Evolutionary conservation across 2,329 filamentous ascomycete genomes (phyloP), one percentile per base, ranked within the genome.

Genomic region (Neonectria hederae): DNA sequence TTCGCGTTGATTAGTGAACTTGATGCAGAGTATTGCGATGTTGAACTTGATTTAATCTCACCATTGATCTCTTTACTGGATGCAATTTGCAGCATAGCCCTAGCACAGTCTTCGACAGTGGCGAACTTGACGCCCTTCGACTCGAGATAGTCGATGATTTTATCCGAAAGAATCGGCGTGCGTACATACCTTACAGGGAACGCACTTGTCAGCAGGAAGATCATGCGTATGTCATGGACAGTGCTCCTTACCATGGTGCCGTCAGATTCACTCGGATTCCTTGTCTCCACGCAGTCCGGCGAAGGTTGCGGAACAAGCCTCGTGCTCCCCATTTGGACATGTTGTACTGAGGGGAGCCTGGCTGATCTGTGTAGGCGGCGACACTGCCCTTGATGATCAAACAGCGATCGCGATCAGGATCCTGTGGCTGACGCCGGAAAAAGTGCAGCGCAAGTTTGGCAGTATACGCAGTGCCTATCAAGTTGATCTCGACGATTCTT

Each of bases 301-400:
- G 62, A 9, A 65, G 53, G 30, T 65, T 65, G 30, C 62, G 28
- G 21, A 65, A 53, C 24, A 65, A 32, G 9, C 62, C 62, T 4
- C 62, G 57, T 1, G 57, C 45, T 14, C 62, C 62, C 62, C 62
- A 65, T 26, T 65, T 65, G 0, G 62, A 65, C 7, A 57, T 17
- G 42, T 61, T 65, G 13, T 65, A 65, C 24, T 65, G 62, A 5
- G 62, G 62, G 0, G 58, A 61, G 22, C 62, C 62, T 8, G 62
- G 62, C 24, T 65, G 62, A 30, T 65, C 62, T 4, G 58, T 57
- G 11, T 65, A 65, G 13, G 57, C 62, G 1, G 62, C 62, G 13
- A 65, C 40, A n/a, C 62, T 65, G 0, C 57, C 57, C 7, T 57
- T 65, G 38, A 65, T 51, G 46, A 65, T 61, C 7, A 65, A 46